A percentile compares a stretch with the other conserved stretches of the same genome.
These are phyloP conservation scores for Avena insularis DNA, from an alignment of 176 grass and related monocot species.

Conservation along the genomic window DNA sequence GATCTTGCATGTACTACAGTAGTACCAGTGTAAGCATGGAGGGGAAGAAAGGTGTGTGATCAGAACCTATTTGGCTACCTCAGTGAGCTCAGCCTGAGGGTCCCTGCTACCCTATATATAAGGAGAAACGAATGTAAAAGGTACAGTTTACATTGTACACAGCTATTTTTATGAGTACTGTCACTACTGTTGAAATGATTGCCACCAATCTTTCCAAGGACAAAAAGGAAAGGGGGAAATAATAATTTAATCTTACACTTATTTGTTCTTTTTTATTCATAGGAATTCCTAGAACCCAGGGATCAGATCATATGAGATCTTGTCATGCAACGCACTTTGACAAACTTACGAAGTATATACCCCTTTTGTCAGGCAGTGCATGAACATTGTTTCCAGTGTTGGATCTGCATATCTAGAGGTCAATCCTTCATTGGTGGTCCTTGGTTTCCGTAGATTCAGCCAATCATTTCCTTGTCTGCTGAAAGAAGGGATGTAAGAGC, in stretches of 20 bases:
- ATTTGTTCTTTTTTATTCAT: neutral
- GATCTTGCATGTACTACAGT: conserved; percentile 53
- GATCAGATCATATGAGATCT: conserved; percentile 45
- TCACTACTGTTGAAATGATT: conserved; percentile 46
- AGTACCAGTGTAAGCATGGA: conserved; percentile 51
- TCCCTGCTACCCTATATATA: conserved; percentile 62
- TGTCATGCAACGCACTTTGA: conserved; percentile 50
- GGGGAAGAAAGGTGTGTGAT: conserved; percentile 37
- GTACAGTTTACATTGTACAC: conserved; percentile 53
- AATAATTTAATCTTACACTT: neutral
- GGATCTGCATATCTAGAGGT: conserved; percentile 53
- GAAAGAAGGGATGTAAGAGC: neutral
- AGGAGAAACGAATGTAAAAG: conserved; percentile 52
- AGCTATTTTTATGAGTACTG: conserved; percentile 41
- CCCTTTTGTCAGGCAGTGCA: conserved; percentile 48
- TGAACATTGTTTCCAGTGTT: conserved; percentile 66
- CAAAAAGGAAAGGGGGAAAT: conserved; percentile 5
- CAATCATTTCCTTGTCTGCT: conserved; percentile 49
- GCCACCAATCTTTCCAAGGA: conserved; percentile 46
- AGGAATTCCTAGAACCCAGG: conserved; percentile 31
- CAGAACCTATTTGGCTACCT: conserved; percentile 39
- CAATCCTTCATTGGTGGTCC: conserved; percentile 42
- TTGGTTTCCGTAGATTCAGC: conserved; percentile 49
- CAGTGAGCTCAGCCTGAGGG: conserved; percentile 41
- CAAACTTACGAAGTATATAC: conserved; percentile 34